Conservation (phyloP, 2,329 filamentous ascomycete species). For the Penicillium sp. region DNA sequence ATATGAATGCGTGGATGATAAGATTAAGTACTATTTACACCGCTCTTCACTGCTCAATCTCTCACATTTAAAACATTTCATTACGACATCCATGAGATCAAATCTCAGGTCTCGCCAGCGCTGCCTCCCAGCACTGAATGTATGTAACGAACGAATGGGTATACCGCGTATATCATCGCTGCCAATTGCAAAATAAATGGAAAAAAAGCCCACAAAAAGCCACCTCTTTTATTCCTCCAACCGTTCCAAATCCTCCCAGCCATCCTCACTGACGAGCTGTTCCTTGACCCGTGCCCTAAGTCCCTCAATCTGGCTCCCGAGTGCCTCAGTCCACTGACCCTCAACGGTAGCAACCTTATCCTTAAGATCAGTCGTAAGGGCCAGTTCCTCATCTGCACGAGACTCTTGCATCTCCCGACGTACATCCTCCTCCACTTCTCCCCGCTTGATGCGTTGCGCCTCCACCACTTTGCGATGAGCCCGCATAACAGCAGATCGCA, state of each 20-base stretch:
- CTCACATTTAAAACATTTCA: neutral
- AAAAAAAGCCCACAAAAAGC: constrained; percentile 9
- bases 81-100: constrained; percentile 1
- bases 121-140: constrained; percentile 12
- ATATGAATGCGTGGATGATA: too few relatives aligned
- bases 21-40: too few relatives aligned
- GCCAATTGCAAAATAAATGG: too few relatives aligned
- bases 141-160: constrained; percentile 25
- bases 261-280: constrained; percentile 72
- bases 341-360: constrained; percentile 90
- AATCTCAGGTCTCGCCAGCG: constrained; percentile 2
- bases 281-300: constrained; percentile 71
- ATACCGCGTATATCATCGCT: constrained; percentile 24
- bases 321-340: constrained; percentile 80
- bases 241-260: constrained; percentile 77
- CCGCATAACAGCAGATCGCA: constrained; percentile 71
- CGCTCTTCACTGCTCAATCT: neutral
- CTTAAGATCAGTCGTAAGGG: constrained; percentile 80
- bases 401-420: constrained; percentile 54
- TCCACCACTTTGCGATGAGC: constrained; percentile 66
- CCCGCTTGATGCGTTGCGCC: constrained; percentile 55
- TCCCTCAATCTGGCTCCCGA: constrained; percentile 71
- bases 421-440: constrained; percentile 43
- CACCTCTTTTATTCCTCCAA: constrained; percentile 40
- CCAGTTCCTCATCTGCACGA: constrained; percentile 62